Evolutionary conservation across 2,329 filamentous ascomycete species (phyloP).

Genomic region (Hypoxylon sp.): DNA sequence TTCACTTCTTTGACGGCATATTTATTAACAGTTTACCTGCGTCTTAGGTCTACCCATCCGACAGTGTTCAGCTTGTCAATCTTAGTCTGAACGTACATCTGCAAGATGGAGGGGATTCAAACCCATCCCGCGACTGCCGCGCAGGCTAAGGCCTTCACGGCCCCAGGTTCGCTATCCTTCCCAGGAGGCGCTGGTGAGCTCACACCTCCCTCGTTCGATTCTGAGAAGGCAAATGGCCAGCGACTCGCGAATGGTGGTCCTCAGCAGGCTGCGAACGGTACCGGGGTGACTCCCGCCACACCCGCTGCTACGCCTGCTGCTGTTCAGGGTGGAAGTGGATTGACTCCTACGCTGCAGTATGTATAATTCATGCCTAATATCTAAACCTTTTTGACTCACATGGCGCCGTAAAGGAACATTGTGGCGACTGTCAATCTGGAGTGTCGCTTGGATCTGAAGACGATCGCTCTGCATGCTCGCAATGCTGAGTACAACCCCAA

Average conservation of each 20-base stretch:
- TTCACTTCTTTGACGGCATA: slow-evolving; percentile 2
- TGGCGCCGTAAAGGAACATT: slow-evolving; percentile 83
- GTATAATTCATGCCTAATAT: slow-evolving; percentile 70
- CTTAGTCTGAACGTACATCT: slow-evolving; percentile 32
- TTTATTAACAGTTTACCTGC: background rate
- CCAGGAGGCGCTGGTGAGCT: slow-evolving; percentile 87
- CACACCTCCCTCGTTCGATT: slow-evolving; percentile 82
- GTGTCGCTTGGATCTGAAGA: slow-evolving; percentile 98
- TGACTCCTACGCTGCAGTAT: slow-evolving; percentile 97
- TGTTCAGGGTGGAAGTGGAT: slow-evolving; percentile 85
- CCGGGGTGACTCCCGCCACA: slow-evolving; percentile 88
- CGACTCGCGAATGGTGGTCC: slow-evolving; percentile 64
- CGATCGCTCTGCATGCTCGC: slow-evolving; percentile 96
- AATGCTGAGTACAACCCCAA: slow-evolving; percentile 99
- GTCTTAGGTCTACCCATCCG: slow-evolving; percentile 15
- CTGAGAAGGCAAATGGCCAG: slow-evolving; percentile 70
- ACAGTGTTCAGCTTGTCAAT: slow-evolving; percentile 18
- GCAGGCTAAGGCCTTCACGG: slow-evolving; percentile 96
- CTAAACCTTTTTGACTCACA: slow-evolving; percentile 68
- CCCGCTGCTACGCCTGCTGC: slow-evolving; percentile 93
- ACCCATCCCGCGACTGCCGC: slow-evolving; percentile 89
- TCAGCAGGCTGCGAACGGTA: slow-evolving; percentile 75
- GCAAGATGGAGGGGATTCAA: slow-evolving; percentile 53
- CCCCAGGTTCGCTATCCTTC: slow-evolving; percentile 91
- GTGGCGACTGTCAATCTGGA: slow-evolving; percentile 98